Base-by-base conservation (phyloP, 306 rosid genomes). In the Rosa rugosa region DNA sequence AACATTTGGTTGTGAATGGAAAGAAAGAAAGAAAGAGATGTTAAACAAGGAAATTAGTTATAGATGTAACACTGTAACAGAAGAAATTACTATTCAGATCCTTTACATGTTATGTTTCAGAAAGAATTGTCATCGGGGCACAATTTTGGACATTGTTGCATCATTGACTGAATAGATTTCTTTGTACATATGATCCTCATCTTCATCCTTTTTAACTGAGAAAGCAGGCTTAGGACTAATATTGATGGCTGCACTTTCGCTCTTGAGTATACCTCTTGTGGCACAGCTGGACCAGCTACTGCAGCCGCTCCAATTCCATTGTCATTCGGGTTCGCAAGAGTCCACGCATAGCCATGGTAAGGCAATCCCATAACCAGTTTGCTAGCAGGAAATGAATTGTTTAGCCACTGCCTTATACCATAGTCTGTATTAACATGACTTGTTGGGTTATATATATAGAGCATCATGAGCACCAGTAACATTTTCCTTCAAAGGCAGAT, bases 281-380 rank as follows among this genome's bases (percentile, higher is more conserved):
- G 73, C 57, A 49, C 9, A 17, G 77, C 78, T 11, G 23, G 34
- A 44, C 82, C 82, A 0, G 63, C 53, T 0, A n/a, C n/a, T n/a
- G 89, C 87, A 13, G 73, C 51, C 1, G 84, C 79, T 25, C 80
- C 78, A 1, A 89, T 34, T 25, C 77, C 80, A 20, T 57, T 60
- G 20, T 14, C 49, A 1, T 83, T 79, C 41, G 87, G 67, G 79
- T 86, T 69, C 14, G 2, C 44, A 46, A 85, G 71, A 0, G n/a
- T 34, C 92, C 92, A 86, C 13, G 87, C 80, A 77, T 65, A 87
- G 18, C 93, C 86, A 11, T 82, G 83, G 65, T 69, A 85, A 20
- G 91, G 83, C 60, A 88, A 85, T 6, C 85, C 91, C 38, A 83
- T 13, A 11, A 65, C 88, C 56, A 85, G 23, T 54, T 85, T 83